A percentile compares a stretch with the other conserved stretches of the same genome.
phyloP scores from a whole-genome alignment of 176 grass and related monocot species.

The Triticum dicoccoides region DNA sequence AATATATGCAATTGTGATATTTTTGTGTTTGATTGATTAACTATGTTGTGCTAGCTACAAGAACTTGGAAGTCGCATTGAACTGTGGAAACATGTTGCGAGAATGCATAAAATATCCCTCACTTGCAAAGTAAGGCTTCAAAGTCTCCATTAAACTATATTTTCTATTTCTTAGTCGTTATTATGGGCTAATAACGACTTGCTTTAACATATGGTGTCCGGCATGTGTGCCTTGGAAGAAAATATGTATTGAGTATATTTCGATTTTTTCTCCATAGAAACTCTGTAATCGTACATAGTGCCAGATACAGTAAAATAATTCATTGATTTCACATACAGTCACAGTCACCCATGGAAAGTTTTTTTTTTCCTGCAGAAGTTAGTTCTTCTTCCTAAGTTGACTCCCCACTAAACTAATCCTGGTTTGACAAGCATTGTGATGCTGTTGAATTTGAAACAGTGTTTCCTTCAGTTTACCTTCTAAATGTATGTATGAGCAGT shows the following conservation, averaged over 20 bases:
- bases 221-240: background rate
- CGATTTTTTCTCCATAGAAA: constrained; percentile 6
- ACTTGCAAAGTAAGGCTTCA: constrained; percentile 88
- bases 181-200: background rate
- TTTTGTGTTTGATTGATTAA: constrained; percentile 23
- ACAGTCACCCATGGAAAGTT: background rate
- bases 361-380: background rate
- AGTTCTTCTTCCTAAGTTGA: background rate
- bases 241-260: background rate
- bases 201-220: background rate
- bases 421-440: background rate
- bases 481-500: background rate
- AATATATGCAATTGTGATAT: constrained; percentile 19
- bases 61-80: constrained; percentile 97
- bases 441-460: background rate
- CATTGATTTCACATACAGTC: background rate
- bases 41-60: constrained; percentile 71
- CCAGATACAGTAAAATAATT: background rate
- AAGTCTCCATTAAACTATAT: constrained; percentile 10
- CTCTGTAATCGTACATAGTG: background rate
- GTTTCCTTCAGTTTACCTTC: constrained; percentile 8
- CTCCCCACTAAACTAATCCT: background rate
- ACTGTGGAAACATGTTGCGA: constrained; percentile 96
- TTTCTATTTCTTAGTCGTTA: constrained; percentile 1
- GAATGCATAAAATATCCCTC: constrained; percentile 96